Conservation (phyloP, 768 basidiomycete genomes). For the Epithele typhae region DNA sequence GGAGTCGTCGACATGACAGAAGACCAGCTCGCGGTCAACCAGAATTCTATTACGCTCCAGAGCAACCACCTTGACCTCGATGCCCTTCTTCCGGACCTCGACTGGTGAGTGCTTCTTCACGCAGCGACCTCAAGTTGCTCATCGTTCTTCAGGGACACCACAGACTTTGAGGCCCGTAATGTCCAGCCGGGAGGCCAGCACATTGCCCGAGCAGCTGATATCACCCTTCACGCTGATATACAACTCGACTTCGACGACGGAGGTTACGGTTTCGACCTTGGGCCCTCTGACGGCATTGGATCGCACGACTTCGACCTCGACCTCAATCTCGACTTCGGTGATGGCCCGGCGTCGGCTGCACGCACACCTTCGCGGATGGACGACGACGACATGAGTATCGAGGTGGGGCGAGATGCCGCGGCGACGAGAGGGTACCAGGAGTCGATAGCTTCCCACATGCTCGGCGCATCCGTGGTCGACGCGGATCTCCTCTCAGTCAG, state of each 20-base stretch:
- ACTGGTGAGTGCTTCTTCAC: conserved; percentile 50
- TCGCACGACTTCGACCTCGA: conserved; percentile 82
- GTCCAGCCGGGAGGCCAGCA: conserved; percentile 69
- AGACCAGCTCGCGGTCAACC: conserved; percentile 83
- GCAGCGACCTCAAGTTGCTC: conserved; percentile 7
- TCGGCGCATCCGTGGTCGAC: conserved; percentile 42
- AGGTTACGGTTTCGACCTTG: conserved; percentile 71
- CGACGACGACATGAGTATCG: conserved; percentile 61
- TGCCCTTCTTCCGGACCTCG: conserved; percentile 71
- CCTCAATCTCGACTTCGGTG: conserved; percentile 75
- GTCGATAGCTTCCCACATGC: conserved; percentile 59
- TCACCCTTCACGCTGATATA: conserved; percentile 78
- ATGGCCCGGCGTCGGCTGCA: conserved; percentile 37
- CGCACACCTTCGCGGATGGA: conserved; percentile 23
- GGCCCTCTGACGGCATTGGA: conserved; percentile 77
- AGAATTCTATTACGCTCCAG: conserved; percentile 85
- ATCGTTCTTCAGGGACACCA: conserved; percentile 54
- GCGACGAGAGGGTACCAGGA: conserved; percentile 40
- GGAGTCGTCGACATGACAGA: conserved; percentile 96
- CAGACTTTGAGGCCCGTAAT: conserved; percentile 66
- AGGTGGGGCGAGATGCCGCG: conserved; percentile 72
- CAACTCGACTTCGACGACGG: conserved; percentile 56
- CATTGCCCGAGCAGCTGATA: conserved; percentile 81
- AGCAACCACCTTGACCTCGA: conserved; percentile 76
- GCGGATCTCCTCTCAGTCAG: conserved; percentile 64